Conservation (phyloP, 176 grass and related monocot species). For the Phoenix dactylifera region DNA sequence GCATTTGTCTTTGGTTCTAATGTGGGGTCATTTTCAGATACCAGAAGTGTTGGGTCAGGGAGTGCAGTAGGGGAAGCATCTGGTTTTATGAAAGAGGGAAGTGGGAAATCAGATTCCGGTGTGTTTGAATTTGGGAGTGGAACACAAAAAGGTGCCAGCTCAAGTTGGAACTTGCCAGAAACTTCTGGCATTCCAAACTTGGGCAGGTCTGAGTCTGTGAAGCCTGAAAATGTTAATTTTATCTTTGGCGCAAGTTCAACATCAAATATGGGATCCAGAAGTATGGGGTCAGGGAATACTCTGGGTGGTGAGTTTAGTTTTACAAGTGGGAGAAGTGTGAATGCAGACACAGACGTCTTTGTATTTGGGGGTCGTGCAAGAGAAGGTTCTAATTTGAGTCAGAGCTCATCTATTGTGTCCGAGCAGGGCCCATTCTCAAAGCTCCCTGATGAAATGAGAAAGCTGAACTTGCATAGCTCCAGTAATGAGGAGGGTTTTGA, state of each 20-base stretch:
- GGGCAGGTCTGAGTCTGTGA: slow-evolving; percentile 4
- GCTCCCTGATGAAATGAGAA: slow-evolving; percentile 42
- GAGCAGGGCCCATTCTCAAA: slow-evolving; percentile 21
- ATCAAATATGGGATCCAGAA: too few species aligned
- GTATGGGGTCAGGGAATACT: too few species aligned
- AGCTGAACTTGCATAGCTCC: slow-evolving; percentile 35
- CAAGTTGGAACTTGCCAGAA: not conserved
- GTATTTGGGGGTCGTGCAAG: not conserved
- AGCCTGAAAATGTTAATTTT: slow-evolving; percentile 2
- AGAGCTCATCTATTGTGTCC: slow-evolving; percentile 23
- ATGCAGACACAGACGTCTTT: not conserved
- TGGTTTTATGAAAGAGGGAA: not conserved
- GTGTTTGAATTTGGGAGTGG: not conserved
- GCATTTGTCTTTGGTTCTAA: slow-evolving; percentile 6
- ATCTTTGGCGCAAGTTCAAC: slow-evolving; percentile 20
- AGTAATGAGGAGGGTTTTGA: slow-evolving; percentile 4
- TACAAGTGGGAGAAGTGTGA: too few species aligned
- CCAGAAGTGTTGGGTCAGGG: not conserved
- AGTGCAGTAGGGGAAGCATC: not conserved
- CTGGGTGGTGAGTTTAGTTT: too few species aligned
- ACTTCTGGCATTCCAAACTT: not conserved
- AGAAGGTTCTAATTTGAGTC: not conserved
- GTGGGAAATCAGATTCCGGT: not conserved
- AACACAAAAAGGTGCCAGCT: too few species aligned
- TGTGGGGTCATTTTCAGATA: not conserved